Evolutionary conservation across 2,329 filamentous ascomycete genomes (phyloP), one percentile per base, ranked within the genome.

Genomic region (Anisogramma anomala): DNA sequence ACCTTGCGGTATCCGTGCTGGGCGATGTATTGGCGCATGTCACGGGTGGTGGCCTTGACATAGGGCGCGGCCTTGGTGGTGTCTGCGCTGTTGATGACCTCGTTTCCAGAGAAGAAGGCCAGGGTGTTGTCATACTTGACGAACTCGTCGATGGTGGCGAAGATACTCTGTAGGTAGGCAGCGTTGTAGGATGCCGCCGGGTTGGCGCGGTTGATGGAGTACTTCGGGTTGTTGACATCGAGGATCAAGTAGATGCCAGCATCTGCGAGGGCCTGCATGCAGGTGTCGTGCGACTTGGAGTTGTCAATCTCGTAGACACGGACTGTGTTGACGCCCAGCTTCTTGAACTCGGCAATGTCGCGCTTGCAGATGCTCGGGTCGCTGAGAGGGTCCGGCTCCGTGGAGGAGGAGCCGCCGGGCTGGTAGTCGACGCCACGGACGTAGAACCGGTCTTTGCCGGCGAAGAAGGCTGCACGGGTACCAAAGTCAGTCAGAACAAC

Each of bases 221-320:
- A 94, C 50, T 77, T 71, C 51, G 85, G 84, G 74, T 69, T 89
- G 76, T 94, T 94, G 69, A 91, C 83, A 55, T 94, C 87, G 38
- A 94, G 71, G 27, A 93, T 84, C 39, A 94, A 75, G 69, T 94
- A 94, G 69, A 94, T 94, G 54, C 84, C 84, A 48, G 85, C 87
- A 54, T 83, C 82, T 39, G 77, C 79, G 47, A 94, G 72, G 33
- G 74, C 70, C 46, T 71, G 67, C 88, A 95, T 95, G 70, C 88
- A 95, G 48, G 77, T 72, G 54, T 88, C 79, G 65, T 95, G 88
- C 61, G 81, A 65, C 52, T 70, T 66, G 37, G 79, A 79, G 72
- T 94, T 94, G 69, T 95, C 88, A 51, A 93, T 79, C 13, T 82
- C 86, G 72, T 94, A 95, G 48, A 94, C 83, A 62, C 88, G 87